Base-by-base conservation (phyloP, 805 yeast species). In the Kazachstania kunashirensis region DNA sequence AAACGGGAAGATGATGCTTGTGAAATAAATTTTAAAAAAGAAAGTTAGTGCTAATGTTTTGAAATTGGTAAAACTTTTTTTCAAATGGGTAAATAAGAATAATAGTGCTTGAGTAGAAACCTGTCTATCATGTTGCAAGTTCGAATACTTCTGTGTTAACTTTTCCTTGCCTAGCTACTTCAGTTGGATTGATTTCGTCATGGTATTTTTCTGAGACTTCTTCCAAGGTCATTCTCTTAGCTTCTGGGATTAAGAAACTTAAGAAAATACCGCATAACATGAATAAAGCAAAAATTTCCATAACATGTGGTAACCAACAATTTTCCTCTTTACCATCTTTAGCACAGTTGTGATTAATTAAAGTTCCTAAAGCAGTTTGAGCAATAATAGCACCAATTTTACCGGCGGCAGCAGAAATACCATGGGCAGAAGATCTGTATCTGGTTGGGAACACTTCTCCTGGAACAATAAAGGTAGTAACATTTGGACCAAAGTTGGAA, bases 381-480 rank as follows among this genome's bases (percentile, higher is more conserved):
- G 95, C 95, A 68, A 85, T 75, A 49, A 85, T 84, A 41, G 95
- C 94, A 68, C 95, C 96, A 52, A 84, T 69, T 62, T 85, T 85
- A 70, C 95, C 96, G 24, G 76, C 62, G 35, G 94, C 96, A 50
- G 96, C 95, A 45, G 94, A 84, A 45, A 85, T 71, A 71, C 96
- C 96, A 54, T 85, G 96, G 33, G 95, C 95, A 48, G 94, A 77
- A 17, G 95, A 84, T 78, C 95, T 81, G 67, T 84, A 85, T 71
- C 95, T 79, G 39, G 96, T 85, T 61, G 95, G 96, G 80, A 69
- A 86, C 59, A 76, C 67, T 68, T 85, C 96, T 65, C 94, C 95
- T 34, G 95, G 95, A 57, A 83, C 72, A 53, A 85, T 76, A 59
- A 85, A 85, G 37, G 95, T 85, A 33, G 95, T 86, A 43, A 86